Conservation (phyloP, 768 basidiomycete genomes). For the Leccinum pellstonianum region DNA sequence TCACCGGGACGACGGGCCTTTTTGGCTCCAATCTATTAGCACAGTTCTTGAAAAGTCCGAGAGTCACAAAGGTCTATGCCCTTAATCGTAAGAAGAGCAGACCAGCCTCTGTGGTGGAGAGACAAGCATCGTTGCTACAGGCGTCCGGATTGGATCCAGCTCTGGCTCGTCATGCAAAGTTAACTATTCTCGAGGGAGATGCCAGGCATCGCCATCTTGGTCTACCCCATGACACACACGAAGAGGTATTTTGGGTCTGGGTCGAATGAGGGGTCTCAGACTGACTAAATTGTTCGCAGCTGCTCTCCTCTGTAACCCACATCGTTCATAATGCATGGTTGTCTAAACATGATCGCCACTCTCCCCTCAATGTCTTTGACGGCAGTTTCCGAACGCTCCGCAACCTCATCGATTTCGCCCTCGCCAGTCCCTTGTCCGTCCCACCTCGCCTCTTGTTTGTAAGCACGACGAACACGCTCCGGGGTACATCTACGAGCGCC, state of each 20-base stretch:
- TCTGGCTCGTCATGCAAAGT: constrained; percentile 30
- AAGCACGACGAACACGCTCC: constrained; percentile 24
- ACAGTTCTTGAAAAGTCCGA: constrained; percentile 16
- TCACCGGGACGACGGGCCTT: constrained; percentile 37
- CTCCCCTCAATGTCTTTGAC: constrained; percentile 11
- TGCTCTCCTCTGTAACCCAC: constrained; percentile 32
- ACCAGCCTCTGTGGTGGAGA: constrained; percentile 18
- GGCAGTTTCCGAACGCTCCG: constrained; percentile 20
- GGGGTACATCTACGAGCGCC: neutral
- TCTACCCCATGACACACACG: constrained; percentile 24
- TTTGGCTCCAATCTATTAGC: constrained; percentile 33
- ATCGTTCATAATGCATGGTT: constrained; percentile 38
- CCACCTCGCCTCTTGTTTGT: constrained; percentile 36
- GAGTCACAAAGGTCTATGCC: constrained; percentile 28
- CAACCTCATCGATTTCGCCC: constrained; percentile 37
- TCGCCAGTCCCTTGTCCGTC: constrained; percentile 27
- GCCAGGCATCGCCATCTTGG: constrained; percentile 25
- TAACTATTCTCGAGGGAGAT: constrained; percentile 34
- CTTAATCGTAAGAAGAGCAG: constrained; percentile 25
- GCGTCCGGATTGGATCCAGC: constrained; percentile 32
- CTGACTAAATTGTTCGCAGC: constrained; percentile 10
- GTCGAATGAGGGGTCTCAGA: neutral
- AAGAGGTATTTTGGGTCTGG: constrained; percentile 20
- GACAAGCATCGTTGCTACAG: constrained; percentile 29
- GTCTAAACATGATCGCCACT: constrained; percentile 2